These are phyloP conservation scores for Geranium incanum DNA, from an alignment of 441 rosid species.

Conservation along the genomic window DNA sequence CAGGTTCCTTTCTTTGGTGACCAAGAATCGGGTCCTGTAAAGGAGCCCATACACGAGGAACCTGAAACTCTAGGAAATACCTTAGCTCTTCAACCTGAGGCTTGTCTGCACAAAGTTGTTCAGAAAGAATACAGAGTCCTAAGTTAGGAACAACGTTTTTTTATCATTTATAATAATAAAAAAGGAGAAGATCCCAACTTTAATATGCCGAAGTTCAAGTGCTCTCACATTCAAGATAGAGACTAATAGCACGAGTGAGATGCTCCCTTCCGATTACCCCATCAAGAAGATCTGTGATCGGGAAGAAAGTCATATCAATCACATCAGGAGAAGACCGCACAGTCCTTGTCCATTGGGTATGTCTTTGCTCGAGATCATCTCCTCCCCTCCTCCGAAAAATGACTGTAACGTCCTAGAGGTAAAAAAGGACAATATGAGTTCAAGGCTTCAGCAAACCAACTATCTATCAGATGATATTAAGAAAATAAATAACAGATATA, in stretches of 20 bases:
- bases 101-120: slow-evolving; percentile 38
- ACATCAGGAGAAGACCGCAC: slow-evolving; percentile 58
- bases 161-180: not conserved
- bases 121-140: not conserved
- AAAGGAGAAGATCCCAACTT: not conserved
- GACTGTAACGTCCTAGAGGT: slow-evolving; percentile 60
- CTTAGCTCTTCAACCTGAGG: slow-evolving; percentile 75
- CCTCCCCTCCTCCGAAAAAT: slow-evolving; percentile 82
- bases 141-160: not conserved
- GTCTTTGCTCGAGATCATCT: slow-evolving; percentile 74
- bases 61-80: slow-evolving; percentile 68
- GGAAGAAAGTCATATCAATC: slow-evolving; percentile 60
- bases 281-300: slow-evolving; percentile 57
- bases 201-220: not conserved
- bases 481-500: not conserved
- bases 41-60: slow-evolving; percentile 70
- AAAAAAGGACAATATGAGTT: slow-evolving; percentile 36
- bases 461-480: not conserved
- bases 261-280: slow-evolving; percentile 61
- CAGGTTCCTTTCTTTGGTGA: slow-evolving; percentile 44
- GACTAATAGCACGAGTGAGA: slow-evolving; percentile 57
- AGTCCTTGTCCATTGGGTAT: slow-evolving; percentile 55
- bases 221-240: slow-evolving; percentile 57
- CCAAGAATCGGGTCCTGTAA: slow-evolving; percentile 63
- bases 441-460: slow-evolving; percentile 7